Percentiles rank a stretch among this genome's conserved stretches.
Conservation (phyloP, 306 rosid species). For the Arachis stenosperma region DNA sequence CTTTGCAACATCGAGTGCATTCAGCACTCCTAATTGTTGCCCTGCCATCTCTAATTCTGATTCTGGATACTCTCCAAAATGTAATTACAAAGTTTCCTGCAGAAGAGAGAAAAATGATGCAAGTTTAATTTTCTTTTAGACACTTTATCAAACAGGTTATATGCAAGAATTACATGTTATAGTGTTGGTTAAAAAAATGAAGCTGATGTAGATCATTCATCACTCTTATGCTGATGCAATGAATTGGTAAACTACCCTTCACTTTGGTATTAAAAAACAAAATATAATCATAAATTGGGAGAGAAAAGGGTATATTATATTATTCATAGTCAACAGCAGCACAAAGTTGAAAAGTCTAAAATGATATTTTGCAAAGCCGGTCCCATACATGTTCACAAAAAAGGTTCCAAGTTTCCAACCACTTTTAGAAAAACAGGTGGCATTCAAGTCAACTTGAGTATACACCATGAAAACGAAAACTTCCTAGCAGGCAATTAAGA, state of each 20-base stretch:
- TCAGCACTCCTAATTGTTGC: conserved; percentile 63
- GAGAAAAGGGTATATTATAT: too few relatives aligned
- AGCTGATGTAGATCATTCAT: conserved; percentile 5
- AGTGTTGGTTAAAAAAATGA: background rate
- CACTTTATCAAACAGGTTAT: background rate
- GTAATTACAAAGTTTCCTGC: conserved; percentile 34
- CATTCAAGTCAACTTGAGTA: conserved; percentile 12
- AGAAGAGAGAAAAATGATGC: background rate
- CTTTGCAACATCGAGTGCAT: conserved; percentile 79
- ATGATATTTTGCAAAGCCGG: background rate
- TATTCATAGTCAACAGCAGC: conserved; percentile 30
- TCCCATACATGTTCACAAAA: background rate
- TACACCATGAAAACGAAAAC: conserved; percentile 11
- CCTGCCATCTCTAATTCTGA: conserved; percentile 48
- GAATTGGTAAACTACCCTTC: conserved; percentile 10
- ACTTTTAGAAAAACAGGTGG: background rate
- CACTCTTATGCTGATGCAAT: conserved; percentile 26
- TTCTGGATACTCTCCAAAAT: conserved; percentile 9
- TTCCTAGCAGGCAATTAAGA: background rate
- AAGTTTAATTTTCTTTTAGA: background rate
- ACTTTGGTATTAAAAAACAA: conserved; percentile 2
- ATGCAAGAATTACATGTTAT: conserved; percentile 18
- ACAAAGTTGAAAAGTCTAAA: conserved; percentile 35
- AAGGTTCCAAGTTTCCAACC: background rate
- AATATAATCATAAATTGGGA: too few relatives aligned